Evolutionary conservation across 306 rosid genomes (phyloP).

Genomic region (Cucurbita pepo): DNA sequence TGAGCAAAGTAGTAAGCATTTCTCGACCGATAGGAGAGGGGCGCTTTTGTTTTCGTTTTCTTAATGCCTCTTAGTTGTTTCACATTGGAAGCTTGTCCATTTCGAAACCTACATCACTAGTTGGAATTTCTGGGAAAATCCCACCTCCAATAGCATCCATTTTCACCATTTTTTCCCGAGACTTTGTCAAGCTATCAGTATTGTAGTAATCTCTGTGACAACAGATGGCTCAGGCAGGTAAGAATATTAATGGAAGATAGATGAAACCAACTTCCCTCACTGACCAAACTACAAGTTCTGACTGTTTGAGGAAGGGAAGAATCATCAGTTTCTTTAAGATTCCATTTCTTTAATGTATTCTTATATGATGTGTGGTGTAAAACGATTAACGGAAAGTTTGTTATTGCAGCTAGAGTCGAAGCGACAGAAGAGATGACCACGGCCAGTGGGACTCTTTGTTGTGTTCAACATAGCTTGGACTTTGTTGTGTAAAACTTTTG

Average conservation of each 20-base stretch:
- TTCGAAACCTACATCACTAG: background rate
- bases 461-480: constrained; percentile 2
- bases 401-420: constrained; percentile 48
- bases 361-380: background rate
- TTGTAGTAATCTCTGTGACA: background rate
- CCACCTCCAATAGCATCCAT: background rate
- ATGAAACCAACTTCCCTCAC: background rate
- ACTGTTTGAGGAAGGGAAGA: background rate
- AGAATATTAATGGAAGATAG: background rate
- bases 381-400: background rate
- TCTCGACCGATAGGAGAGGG: background rate
- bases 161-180: background rate
- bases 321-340: background rate
- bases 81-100: background rate
- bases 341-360: background rate
- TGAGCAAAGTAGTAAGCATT: background rate
- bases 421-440: constrained; percentile 52
- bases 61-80: too few relatives aligned
- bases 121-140: background rate
- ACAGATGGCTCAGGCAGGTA: background rate
- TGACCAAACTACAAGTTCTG: background rate
- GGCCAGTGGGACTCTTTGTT: background rate
- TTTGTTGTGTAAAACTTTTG: background rate
- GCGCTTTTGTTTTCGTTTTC: too few relatives aligned
- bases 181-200: background rate